Evolutionary conservation across 495 filamentous ascomycete genomes (phyloP).

Genomic region (Ascodesmis nigricans): DNA sequence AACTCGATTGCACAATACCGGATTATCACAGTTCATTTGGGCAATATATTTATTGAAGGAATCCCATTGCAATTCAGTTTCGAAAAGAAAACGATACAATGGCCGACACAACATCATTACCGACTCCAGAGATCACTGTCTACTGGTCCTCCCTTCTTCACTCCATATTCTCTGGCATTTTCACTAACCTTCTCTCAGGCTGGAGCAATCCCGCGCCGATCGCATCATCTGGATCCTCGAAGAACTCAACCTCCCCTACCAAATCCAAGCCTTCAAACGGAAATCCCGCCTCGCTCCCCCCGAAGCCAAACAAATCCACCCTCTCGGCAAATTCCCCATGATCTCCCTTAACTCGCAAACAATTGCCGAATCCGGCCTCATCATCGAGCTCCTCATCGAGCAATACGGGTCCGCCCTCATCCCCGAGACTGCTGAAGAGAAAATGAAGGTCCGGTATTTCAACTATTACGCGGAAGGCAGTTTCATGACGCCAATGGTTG

Average conservation of each 20-base stretch:
- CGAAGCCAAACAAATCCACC: slow-evolving; percentile 55
- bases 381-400: slow-evolving; percentile 60
- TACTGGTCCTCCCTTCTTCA: slow-evolving; percentile 36
- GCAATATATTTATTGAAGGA: too few relatives aligned
- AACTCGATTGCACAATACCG: too few relatives aligned
- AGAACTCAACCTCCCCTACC: slow-evolving; percentile 57
- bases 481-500: slow-evolving; percentile 47
- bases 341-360: slow-evolving; percentile 39
- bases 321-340: slow-evolving; percentile 65
- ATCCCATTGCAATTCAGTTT: too few relatives aligned
- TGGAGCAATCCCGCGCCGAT: slow-evolving; percentile 57
- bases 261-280: slow-evolving; percentile 54
- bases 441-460: slow-evolving; percentile 37
- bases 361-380: slow-evolving; percentile 58
- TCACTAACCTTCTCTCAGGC: slow-evolving; percentile 28
- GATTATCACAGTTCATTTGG: too few relatives aligned
- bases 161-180: neutral
- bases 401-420: slow-evolving; percentile 36
- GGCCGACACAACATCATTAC: slow-evolving; percentile 4
- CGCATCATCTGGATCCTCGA: slow-evolving; percentile 78
- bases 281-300: slow-evolving; percentile 40
- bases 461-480: slow-evolving; percentile 70
- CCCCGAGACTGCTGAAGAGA: slow-evolving; percentile 45
- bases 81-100: too few relatives aligned
- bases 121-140: slow-evolving; percentile 43